These are phyloP conservation scores for Lasiosphaeria hispida DNA, from an alignment of 495 filamentous ascomycete species.

Conservation along the genomic window DNA sequence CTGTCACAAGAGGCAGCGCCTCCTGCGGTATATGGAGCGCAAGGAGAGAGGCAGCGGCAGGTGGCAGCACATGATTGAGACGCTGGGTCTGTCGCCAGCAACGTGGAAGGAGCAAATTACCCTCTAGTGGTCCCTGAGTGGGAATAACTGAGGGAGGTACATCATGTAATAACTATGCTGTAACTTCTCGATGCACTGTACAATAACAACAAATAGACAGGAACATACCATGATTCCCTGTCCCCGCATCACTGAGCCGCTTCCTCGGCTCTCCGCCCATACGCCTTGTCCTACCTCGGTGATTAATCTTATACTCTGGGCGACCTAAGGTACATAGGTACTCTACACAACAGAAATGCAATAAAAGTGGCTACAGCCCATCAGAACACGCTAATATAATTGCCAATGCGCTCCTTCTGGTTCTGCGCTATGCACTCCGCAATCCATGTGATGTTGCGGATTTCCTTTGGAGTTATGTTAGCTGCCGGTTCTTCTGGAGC, in stretches of 20 bases:
- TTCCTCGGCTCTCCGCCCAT: slow-evolving; percentile 13
- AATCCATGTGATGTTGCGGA: slow-evolving; percentile 99
- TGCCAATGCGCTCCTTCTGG: slow-evolving; percentile 97
- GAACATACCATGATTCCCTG: slow-evolving; percentile 11
- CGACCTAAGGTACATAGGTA: slow-evolving; percentile 10
- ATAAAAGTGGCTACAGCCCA: neutral
- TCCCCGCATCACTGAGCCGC: slow-evolving; percentile 11
- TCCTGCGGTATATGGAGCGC: slow-evolving; percentile 76
- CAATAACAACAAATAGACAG: slow-evolving; percentile 30
- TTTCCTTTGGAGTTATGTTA: slow-evolving; percentile 64
- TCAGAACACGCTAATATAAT: slow-evolving; percentile 95
- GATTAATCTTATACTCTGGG: slow-evolving; percentile 22
- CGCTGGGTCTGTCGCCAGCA: slow-evolving; percentile 78
- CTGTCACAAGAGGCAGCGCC: slow-evolving; percentile 85
- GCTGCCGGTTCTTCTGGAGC: neutral
- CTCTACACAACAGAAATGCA: slow-evolving; percentile 31
- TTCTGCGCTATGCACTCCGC: slow-evolving; percentile 99
- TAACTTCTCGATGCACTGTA: slow-evolving; percentile 41
- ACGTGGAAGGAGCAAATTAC: slow-evolving; percentile 86
- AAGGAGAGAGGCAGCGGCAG: slow-evolving; percentile 88
- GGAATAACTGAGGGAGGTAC: neutral
- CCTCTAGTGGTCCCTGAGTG: slow-evolving; percentile 46
- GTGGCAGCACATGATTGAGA: slow-evolving; percentile 80
- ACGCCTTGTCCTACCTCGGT: slow-evolving; percentile 22
- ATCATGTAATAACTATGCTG: slow-evolving; percentile 18